Conservation (phyloP, 1,284 basidiomycete species). For the Marasmius oreades region DNA sequence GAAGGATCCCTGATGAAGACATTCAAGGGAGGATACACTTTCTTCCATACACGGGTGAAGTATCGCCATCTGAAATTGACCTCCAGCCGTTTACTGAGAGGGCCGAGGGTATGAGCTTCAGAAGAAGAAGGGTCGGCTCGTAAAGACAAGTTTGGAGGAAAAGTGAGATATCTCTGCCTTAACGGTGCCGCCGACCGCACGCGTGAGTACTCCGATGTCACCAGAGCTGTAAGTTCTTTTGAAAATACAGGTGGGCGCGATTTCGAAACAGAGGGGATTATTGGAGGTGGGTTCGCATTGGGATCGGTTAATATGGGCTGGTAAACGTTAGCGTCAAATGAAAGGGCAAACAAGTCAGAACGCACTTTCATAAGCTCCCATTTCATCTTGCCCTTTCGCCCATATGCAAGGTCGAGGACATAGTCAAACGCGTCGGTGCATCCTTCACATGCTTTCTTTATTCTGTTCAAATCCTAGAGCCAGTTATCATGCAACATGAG, state of each 20-base stretch:
- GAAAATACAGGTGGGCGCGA: constrained; percentile 65
- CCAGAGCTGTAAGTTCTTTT: constrained; percentile 54
- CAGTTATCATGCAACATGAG: background rate
- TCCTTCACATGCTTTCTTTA: constrained; percentile 58
- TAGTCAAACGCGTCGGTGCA: constrained; percentile 49
- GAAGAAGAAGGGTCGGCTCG: constrained; percentile 56
- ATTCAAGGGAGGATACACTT: constrained; percentile 57
- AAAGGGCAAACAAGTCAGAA: too few species aligned
- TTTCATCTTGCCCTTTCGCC: constrained; percentile 65
- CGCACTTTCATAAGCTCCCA: constrained; percentile 62
- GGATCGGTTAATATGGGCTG: constrained; percentile 56
- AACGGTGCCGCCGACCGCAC: constrained; percentile 37
- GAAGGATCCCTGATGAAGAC: constrained; percentile 26
- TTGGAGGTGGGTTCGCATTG: constrained; percentile 36
- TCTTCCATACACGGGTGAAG: constrained; percentile 52
- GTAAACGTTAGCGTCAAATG: constrained; percentile 10
- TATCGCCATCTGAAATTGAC: constrained; percentile 70
- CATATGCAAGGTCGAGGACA: constrained; percentile 77
- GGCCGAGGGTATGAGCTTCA: constrained; percentile 58
- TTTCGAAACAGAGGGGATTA: constrained; percentile 48
- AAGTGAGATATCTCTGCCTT: constrained; percentile 38
- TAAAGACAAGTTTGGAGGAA: constrained; percentile 53
- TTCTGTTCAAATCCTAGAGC: constrained; percentile 49
- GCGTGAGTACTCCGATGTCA: constrained; percentile 50
- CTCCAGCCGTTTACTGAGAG: constrained; percentile 66